These are phyloP conservation scores for Bathelium albidoporum DNA, from an alignment of 495 filamentous ascomycete genomes.

Conservation along the genomic window DNA sequence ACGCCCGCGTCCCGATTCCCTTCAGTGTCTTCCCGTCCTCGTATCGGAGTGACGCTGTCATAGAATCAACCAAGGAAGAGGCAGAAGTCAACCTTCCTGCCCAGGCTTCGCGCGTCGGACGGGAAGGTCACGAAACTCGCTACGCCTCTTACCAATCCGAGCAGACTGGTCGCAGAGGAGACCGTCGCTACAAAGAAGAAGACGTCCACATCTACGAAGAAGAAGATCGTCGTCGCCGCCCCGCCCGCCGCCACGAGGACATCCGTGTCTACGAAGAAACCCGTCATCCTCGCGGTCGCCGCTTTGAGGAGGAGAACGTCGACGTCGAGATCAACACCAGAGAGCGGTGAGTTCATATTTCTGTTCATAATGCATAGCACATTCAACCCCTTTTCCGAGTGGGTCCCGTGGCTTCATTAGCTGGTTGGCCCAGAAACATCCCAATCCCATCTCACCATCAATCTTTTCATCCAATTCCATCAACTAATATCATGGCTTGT, in stretches of 20 bases:
- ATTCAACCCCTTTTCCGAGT: constrained; percentile 14
- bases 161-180: constrained; percentile 48
- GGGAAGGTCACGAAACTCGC: constrained; percentile 74
- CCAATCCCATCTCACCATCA: background rate
- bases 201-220: constrained; percentile 41
- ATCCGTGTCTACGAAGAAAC: constrained; percentile 28
- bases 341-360: constrained; percentile 40
- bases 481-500: constrained; percentile 26
- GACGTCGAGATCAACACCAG: constrained; percentile 43
- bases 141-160: constrained; percentile 52
- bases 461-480: constrained; percentile 19
- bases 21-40: constrained; percentile 99
- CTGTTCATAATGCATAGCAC: constrained; percentile 7
- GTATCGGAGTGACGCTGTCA: constrained; percentile 85
- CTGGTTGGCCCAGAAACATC: background rate
- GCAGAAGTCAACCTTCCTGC: constrained; percentile 84
- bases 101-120: constrained; percentile 68
- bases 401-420: constrained; percentile 7
- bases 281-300: constrained; percentile 14
- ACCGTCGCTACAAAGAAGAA: constrained; percentile 65
- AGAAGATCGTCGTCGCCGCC: constrained; percentile 23
- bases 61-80: constrained; percentile 62
- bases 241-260: constrained; percentile 21
- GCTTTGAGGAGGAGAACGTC: constrained; percentile 32
- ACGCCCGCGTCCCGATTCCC: constrained; percentile 97